Evolutionary conservation across 805 yeast genomes (phyloP), one percentile per base, ranked within the genome.

Genomic region (Suhomyces vadensis): DNA sequence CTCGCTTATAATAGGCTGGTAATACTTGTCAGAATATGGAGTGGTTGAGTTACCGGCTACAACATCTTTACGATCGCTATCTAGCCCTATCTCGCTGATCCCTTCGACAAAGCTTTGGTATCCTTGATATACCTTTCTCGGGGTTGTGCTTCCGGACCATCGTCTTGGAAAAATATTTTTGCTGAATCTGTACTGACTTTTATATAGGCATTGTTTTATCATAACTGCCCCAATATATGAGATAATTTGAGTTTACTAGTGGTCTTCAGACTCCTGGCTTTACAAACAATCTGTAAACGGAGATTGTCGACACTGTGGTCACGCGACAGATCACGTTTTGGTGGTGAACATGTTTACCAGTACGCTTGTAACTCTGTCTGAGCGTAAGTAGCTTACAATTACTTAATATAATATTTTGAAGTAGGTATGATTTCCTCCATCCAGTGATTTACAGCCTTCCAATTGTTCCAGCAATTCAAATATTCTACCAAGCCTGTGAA

Each of bases 11-110:
- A 61, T 55, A 6, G 61, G 59, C 39, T 56, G 59, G 35, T 58
- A 60, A 33, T 51, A 54, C 40, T 54, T 59, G 36, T 61, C 65
- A 8, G 62, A 57, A 41, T 60, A 60, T 10, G 58, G 54, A 4
- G 55, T 55, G 10, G 52, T 44, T 13, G 39, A 24, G 20, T 22
- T 21, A n/a, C 23, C n/a, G 14, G 21, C 8, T 11, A 13, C 20
- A n/a, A n/a, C 5, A n/a, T 14, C 33, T 11, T 25, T 26, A 6
- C 20, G 20, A 8, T 27, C 35, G 17, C 14, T 17, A 23, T 38
- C 23, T n/a, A 38, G 22, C 13, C 25, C 35, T 17, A 38, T 27
- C 9, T n/a, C 19, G 13, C 41, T 38, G 41, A 38, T 25, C 5
- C 41, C 41, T n/a, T 38, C 35, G 4, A 14, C 10, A 20, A 38